Evolutionary conservation across 345 rosid genomes (phyloP), one percentile per base, ranked within the genome.

Genomic region (Psidium friedrichsthalianum): DNA sequence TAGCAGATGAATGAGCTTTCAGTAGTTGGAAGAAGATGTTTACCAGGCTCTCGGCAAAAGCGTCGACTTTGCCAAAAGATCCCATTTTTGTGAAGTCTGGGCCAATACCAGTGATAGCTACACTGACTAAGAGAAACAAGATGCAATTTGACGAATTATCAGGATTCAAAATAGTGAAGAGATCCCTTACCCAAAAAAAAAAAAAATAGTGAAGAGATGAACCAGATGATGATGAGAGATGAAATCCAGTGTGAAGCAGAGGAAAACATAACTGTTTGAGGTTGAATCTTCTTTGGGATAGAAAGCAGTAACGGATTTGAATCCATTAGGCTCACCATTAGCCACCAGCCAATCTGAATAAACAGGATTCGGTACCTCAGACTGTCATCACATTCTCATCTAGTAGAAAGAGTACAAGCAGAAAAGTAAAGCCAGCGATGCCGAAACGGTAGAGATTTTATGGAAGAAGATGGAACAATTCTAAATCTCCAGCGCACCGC

Each of bases 41-140:
- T 85, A 95, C 99, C 93, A 97, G 87, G 74, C 95, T 96, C 81
- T 97, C 98, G 0, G 98, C 98, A 55, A 97, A 97, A 9, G 90
- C 98, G 18, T 93, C 98, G 6, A 97, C 99, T 88, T 97, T 97
- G 84, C 98, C 98, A 82, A 97, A 97, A 25, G n/a, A 96, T 83
- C 96, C 98, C 96, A 97, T 92, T 85, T 88, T 89, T 13, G 99
- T 97, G 61, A 93, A 97, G 89, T 97, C 98, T 2, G 98, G 95
- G 57, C 98, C 98, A n/a, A 97, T 89, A 81, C 98, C 99, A 49
- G 98, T 93, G 90, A 94, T 94, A 58, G 88, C 94, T 9, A 94
- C 89, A 56, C 93, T 93, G 83, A 94, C 97, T 94, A 86, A 57
- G 51, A 86, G 55, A 87, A 84, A 54, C 57, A 86, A 87, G 42